Evolutionary conservation across 2,329 filamentous ascomycete genomes (phyloP), one percentile per base, ranked within the genome.

Genomic region (Penicillium sp.): DNA sequence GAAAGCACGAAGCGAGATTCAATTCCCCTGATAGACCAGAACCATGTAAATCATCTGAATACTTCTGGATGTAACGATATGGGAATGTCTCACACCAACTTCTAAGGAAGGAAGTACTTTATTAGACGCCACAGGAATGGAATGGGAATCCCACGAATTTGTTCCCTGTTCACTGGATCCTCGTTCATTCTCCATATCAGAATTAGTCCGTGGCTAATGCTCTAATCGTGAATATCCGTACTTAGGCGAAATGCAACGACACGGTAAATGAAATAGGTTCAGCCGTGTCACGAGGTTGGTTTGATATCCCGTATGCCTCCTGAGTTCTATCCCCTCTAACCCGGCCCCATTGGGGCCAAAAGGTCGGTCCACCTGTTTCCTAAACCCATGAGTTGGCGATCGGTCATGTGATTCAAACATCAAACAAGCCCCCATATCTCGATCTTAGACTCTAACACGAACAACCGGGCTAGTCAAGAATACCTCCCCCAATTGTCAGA

Each of bases 391-490:
- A 42, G 38, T 42, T 42, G 38, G 17, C n/a, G 38, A 42, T 42
- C 17, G 17, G n/a, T 42, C 38, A 42, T 42, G 38, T 42, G 38
- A n/a, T n/a, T n/a, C n/a, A n/a, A n/a, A n/a, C n/a, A 42, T 42
- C 38, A 42, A 42, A 19, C 38, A 19, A 17, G 38, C 38, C 17
- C 38, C 19, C 38, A 42, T n/a, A 42, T 42, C 38, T 42, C 17
- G 9, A 42, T 42, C 38, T n/a, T n/a, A n/a, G 26, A 44, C 40
- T 3, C 40, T 2, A 44, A 9, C 40, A 44, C 40, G 9, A 44
- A 44, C 40, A 44, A 44, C 40, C n/a, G 40, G 40, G 40, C 40
- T 44, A 19, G 40, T 42, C 40, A 44, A 44, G 40, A 22, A 22
- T 24, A 44, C 19, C 40, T 22, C 40, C 40, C 24, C 40, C 40